Percentiles rank a stretch among this genome's conserved stretches.
phyloP scores from a whole-genome alignment of 2,329 filamentous ascomycete genomes.

The Neoascochyta sp. region DNA sequence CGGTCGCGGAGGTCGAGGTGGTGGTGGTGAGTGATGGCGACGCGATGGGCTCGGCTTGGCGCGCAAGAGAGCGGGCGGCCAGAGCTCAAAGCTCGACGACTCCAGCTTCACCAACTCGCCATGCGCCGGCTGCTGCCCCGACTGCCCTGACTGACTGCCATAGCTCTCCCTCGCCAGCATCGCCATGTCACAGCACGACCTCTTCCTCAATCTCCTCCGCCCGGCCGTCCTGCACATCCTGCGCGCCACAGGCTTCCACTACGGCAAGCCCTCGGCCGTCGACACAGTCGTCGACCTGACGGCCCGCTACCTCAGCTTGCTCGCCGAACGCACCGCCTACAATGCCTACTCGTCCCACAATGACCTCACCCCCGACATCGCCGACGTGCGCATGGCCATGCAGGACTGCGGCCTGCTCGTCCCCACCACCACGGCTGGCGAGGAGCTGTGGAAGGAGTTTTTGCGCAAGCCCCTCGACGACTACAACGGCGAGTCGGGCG shows the following conservation, averaged over 20 bases:
- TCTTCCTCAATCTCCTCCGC: constrained; percentile 76
- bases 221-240: constrained; percentile 87
- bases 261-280: constrained; percentile 73
- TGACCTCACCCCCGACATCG: constrained; percentile 60
- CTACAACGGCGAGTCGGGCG: constrained; percentile 39
- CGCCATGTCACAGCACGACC: constrained; percentile 40
- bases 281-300: constrained; percentile 86
- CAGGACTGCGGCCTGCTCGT: constrained; percentile 73
- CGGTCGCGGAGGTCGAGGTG: too few relatives aligned
- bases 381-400: constrained; percentile 81
- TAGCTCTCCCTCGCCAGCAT: constrained; percentile 4
- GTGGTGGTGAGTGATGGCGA: too few relatives aligned
- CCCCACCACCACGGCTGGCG: constrained; percentile 62
- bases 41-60: too few relatives aligned
- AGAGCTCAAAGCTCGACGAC: too few relatives aligned
- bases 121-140: constrained; percentile 23
- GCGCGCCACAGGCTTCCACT: constrained; percentile 84
- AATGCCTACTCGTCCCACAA: constrained; percentile 70
- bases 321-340: constrained; percentile 68
- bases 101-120: constrained; percentile 6
- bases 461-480: constrained; percentile 45
- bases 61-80: too few relatives aligned
- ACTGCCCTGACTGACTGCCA: too few relatives aligned
- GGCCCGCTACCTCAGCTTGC: constrained; percentile 71
- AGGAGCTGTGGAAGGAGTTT: constrained; percentile 62